Percentiles rank a stretch among this genome's conserved stretches.
These are phyloP conservation scores for Eragrostis nindensis DNA, from an alignment of 176 grass and related monocot species.

Conservation along the genomic window DNA sequence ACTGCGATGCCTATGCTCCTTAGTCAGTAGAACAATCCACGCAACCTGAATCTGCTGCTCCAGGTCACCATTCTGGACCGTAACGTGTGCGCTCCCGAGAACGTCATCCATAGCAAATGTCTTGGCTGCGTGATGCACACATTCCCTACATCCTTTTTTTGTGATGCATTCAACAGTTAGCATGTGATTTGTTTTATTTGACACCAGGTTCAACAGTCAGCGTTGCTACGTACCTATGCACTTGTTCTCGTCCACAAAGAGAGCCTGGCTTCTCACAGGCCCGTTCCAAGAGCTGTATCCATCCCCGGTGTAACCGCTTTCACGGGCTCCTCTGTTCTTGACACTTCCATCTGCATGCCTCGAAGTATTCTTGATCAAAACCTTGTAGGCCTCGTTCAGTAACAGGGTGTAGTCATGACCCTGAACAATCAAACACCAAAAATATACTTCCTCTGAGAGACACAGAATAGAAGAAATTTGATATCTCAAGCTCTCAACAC, in stretches of 20 bases:
- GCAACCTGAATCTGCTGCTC: conserved; percentile 59
- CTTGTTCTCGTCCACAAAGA: conserved; percentile 72
- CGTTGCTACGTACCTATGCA: conserved; percentile 60
- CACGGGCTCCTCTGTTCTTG: conserved; percentile 32
- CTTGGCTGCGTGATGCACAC: conserved; percentile 50
- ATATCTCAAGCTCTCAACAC: not conserved
- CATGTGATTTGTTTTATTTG: not conserved
- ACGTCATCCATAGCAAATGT: conserved; percentile 72
- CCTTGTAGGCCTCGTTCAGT: conserved; percentile 65
- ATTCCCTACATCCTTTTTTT: conserved; percentile 60
- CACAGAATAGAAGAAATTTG: not conserved
- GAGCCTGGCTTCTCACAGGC: conserved; percentile 53
- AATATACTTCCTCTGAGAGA: not conserved
- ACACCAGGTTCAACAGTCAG: not conserved
- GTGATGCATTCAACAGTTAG: not conserved
- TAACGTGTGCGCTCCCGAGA: conserved; percentile 53
- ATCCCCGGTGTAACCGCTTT: conserved; percentile 45
- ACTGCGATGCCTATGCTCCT: not conserved
- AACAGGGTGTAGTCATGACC: conserved; percentile 60
- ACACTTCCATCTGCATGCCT: conserved; percentile 25
- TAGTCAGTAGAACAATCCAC: not conserved
- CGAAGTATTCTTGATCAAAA: conserved; percentile 41
- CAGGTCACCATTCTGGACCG: conserved; percentile 61
- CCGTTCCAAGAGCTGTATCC: conserved; percentile 75
- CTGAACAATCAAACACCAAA: conserved; percentile 40